Conservation (phyloP, 192 early-diverging fungal genomes). For the Coemansia sp. region DNA sequence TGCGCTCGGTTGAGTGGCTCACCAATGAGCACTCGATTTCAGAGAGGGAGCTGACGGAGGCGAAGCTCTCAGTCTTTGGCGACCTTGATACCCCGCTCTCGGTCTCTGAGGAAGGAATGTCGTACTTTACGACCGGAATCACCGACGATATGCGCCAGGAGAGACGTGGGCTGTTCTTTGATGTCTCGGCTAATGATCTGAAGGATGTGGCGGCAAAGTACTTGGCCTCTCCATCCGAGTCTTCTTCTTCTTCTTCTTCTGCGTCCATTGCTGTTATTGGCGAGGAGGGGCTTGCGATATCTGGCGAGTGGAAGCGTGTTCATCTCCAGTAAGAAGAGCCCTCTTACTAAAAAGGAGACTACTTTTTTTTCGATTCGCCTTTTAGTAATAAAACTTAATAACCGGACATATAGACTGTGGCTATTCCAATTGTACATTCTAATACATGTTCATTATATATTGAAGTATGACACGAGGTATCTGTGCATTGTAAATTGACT, state of each 20-base stretch:
- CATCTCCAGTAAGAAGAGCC: constrained; percentile 16
- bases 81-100: constrained; percentile 82
- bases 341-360: neutral
- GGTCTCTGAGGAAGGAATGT: constrained; percentile 82
- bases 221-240: constrained; percentile 29
- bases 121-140: constrained; percentile 74
- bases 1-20: constrained; percentile 68
- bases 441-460: no score
- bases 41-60: constrained; percentile 78
- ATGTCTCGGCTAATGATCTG: constrained; percentile 66
- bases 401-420: no score
- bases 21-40: constrained; percentile 41
- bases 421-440: no score
- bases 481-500: no score
- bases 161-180: constrained; percentile 78
- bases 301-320: constrained; percentile 40
- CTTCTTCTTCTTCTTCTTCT: constrained; percentile 18
- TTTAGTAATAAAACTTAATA: neutral
- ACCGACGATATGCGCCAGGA: constrained; percentile 85
- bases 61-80: constrained; percentile 89
- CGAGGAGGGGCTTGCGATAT: constrained; percentile 37
- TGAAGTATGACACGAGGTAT: no score
- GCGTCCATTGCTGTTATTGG: constrained; percentile 50
- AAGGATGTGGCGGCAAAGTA: constrained; percentile 72
- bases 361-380: neutral